Percentiles rank a stretch among this genome's conserved stretches.
Evolutionary conservation across 129 eudicot species (phyloP).

Genomic region (Tagetes erecta): DNA sequence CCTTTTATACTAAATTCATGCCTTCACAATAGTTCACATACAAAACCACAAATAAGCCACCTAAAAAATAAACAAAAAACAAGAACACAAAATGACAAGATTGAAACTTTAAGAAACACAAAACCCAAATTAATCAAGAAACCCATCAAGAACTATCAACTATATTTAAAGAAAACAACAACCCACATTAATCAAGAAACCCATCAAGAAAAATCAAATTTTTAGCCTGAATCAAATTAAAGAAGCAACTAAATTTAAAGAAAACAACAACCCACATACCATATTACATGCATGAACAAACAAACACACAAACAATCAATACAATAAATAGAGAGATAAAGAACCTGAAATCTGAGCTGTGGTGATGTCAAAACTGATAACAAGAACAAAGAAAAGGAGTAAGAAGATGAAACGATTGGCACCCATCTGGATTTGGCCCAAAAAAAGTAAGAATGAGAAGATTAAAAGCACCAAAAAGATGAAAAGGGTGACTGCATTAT

Average conservation of each 20-base stretch:
- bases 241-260: background rate
- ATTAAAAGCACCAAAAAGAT: conserved; percentile 34
- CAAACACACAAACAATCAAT: no score
- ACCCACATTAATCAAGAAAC: background rate
- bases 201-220: conserved; percentile 2
- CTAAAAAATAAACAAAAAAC: background rate
- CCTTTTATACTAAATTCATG: background rate
- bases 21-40: background rate
- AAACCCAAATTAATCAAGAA: conserved; percentile 12
- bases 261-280: background rate
- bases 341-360: conserved; percentile 80
- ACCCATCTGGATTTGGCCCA: conserved; percentile 48
- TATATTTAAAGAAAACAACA: no score
- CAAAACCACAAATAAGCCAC: background rate
- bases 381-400: conserved; percentile 30
- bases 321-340: background rate
- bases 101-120: conserved; percentile 5
- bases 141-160: background rate
- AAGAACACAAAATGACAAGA: background rate
- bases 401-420: conserved; percentile 25
- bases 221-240: background rate
- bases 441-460: conserved; percentile 18
- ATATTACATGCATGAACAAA: no score
- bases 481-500: conserved; percentile 38
- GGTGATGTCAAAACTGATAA: conserved; percentile 41